phyloP scores from a whole-genome alignment of 345 rosid species.

The Reutealis trisperma region DNA sequence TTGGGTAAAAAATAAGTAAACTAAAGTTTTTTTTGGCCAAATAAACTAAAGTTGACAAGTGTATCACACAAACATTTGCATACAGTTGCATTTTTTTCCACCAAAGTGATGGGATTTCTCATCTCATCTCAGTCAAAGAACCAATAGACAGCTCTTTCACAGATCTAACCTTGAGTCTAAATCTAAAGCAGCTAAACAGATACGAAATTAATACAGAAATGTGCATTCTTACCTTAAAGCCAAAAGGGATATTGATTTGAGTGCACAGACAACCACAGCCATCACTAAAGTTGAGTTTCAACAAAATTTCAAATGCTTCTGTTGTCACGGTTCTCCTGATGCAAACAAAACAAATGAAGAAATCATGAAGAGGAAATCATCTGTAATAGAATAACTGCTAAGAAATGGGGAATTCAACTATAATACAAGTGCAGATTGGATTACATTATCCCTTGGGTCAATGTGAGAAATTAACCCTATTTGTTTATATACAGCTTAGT shows the following conservation, averaged over 20 bases:
- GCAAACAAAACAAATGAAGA: conserved; percentile 5
- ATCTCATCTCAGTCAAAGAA: not conserved
- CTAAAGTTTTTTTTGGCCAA: not conserved
- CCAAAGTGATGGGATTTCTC: not conserved
- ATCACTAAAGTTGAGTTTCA: conserved; percentile 70
- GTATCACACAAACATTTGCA: not conserved
- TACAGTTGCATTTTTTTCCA: not conserved
- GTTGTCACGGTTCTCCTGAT: conserved; percentile 75
- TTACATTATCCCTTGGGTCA: not conserved
- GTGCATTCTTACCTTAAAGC: conserved; percentile 57
- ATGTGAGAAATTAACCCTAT: not conserved
- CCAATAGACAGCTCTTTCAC: not conserved
- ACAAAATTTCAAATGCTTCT: conserved; percentile 63
- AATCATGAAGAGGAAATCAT: conserved; percentile 2
- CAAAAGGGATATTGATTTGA: conserved; percentile 66
- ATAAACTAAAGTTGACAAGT: not conserved
- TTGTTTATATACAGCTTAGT: not conserved
- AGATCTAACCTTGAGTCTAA: not conserved
- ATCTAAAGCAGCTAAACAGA: not conserved
- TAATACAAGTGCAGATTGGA: not conserved
- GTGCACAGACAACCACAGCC: conserved; percentile 76
- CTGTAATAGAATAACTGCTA: not conserved
- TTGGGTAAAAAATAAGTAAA: too few species aligned
- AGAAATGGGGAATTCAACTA: not conserved
- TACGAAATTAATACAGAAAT: not conserved